Evolutionary conservation across 768 basidiomycete genomes (phyloP).

Genomic region (Rhodotorula paludigena): DNA sequence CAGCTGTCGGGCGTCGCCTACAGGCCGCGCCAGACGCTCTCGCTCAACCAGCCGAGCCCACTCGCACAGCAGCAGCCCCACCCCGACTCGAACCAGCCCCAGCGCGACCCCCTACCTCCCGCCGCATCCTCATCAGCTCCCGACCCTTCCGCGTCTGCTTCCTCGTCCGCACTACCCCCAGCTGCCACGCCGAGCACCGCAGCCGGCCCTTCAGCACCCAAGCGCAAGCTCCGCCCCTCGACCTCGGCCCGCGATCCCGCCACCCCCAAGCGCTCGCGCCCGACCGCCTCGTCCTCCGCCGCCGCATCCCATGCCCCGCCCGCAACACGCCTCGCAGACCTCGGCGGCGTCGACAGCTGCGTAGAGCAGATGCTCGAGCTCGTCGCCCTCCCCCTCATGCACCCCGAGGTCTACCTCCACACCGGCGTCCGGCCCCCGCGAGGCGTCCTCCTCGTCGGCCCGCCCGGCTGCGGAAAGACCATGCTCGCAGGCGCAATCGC

Average conservation of each 20-base stretch:
- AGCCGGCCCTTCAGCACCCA: not conserved
- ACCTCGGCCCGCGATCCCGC: conserved; percentile 28
- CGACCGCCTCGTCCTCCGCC: conserved; percentile 44
- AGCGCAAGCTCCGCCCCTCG: conserved; percentile 36
- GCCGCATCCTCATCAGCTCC: not conserved
- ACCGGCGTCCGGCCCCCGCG: conserved; percentile 88
- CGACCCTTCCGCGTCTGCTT: not conserved
- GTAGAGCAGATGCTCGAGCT: conserved; percentile 91
- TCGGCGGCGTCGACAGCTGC: conserved; percentile 79
- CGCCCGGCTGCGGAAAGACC: conserved; percentile 96
- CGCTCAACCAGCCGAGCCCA: conserved; percentile 29
- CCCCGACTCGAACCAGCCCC: not conserved
- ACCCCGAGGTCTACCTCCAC: conserved; percentile 90
- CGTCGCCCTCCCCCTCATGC: conserved; percentile 89
- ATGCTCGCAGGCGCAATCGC: conserved; percentile 89
- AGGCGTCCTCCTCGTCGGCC: conserved; percentile 88
- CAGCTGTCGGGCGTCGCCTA: conserved; percentile 29
- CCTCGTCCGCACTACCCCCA: not conserved
- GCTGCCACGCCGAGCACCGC: not conserved
- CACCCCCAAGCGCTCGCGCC: conserved; percentile 59
- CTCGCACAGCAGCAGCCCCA: not conserved
- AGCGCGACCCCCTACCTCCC: not conserved
- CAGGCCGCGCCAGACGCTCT: conserved; percentile 19
- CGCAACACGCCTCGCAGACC: conserved; percentile 57
- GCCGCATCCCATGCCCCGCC: conserved; percentile 27